These are phyloP conservation scores for Hericium rajendrae DNA, from an alignment of 768 basidiomycete genomes.

Conservation along the genomic window DNA sequence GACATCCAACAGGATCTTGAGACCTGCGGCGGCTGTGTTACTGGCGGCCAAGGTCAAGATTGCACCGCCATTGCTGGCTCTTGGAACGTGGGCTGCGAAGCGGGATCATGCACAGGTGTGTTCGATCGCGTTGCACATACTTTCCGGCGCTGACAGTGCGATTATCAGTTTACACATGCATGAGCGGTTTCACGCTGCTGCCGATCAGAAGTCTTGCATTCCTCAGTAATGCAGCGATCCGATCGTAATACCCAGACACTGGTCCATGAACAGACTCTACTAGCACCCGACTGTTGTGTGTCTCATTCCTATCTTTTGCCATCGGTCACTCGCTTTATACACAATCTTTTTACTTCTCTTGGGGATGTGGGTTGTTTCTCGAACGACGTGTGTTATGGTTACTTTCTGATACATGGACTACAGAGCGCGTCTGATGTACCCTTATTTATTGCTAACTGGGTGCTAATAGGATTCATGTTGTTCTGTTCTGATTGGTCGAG, in stretches of 20 bases:
- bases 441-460: not conserved
- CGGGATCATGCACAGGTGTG: constrained; percentile 43
- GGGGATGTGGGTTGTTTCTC: not conserved
- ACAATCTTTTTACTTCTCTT: not conserved
- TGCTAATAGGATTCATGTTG: not conserved
- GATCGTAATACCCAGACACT: not conserved
- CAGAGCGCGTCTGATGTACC: not conserved
- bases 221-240: constrained; percentile 18
- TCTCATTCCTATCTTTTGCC: not conserved
- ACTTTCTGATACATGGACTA: not conserved
- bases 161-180: constrained; percentile 39
- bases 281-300: not conserved
- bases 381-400: not conserved
- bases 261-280: not conserved
- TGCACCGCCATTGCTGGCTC: constrained; percentile 59
- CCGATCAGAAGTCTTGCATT: constrained; percentile 35
- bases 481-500: not conserved
- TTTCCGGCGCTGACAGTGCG: constrained; percentile 3
- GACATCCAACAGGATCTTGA: constrained; percentile 54
- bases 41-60: constrained; percentile 55
- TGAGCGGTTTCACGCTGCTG: constrained; percentile 35
- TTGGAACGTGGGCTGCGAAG: constrained; percentile 64
- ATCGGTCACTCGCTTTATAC: not conserved
- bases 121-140: constrained; percentile 4
- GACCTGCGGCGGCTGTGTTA: constrained; percentile 69